Base-by-base conservation (phyloP, 768 basidiomycete species). In the Xerocomus brunneocitrinus region DNA sequence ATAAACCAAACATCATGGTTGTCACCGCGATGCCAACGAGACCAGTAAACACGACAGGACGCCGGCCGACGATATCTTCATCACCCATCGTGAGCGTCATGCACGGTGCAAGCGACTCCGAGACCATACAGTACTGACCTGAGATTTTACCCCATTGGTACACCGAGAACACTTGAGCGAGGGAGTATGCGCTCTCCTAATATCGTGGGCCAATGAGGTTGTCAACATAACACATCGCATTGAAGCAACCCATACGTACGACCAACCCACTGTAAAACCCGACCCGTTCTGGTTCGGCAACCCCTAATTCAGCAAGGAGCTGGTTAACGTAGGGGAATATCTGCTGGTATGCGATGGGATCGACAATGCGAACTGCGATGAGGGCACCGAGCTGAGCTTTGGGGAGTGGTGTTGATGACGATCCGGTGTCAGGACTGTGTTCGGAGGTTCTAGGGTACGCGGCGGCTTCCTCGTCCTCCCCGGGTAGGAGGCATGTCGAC, bases 261-360 rank as follows among this genome's bases (percentile, higher is more conserved):
- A 84, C 79, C 36, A 85, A 47, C 13, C 85, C 85, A 56, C 83
- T 85, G 63, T 85, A 86, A 50, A 84, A 80, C 2, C 84, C 85
- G 19, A 84, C 77, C 53, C 73, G 73, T 13, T 80, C 80, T 4
- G 77, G 76, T 57, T 81, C 73, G 14, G 82, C 80, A 30, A 84
- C 60, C 49, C 76, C 68, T 0, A 86, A 67, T 36, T 75, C 74
- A 10, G 70, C 71, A 48, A 87, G 77, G 66, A 85, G 78, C 62
- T 85, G 75, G 58, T 87, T 86, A 52, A 87, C 76, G 58, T 84
- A 87, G 2, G 85, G 84, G 49, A 78, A 78, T 34, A 87, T 76
- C 58, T 85, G 81, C 1, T 78, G 76, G 67, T 81, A 83, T 5
- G 78, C 75, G 19, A 87, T 73, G 14, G 84, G 82, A 56, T 84